phyloP scores from a whole-genome alignment of 331 rosid species.

The Arachis monticola region DNA sequence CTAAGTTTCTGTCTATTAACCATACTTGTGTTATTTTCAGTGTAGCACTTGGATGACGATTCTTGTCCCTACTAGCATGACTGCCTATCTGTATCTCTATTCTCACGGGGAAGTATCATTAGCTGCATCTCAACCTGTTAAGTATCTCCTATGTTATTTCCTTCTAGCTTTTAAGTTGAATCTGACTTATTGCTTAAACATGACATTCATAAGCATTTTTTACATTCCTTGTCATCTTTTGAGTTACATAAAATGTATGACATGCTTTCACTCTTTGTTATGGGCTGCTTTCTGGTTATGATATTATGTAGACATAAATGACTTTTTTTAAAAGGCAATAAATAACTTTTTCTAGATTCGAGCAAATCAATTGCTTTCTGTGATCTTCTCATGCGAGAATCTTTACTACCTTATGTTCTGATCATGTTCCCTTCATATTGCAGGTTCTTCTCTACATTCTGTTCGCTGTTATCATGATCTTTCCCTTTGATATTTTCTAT shows the following conservation, averaged over 20 bases:
- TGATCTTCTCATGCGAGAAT: slow-evolving; percentile 28
- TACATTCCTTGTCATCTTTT: slow-evolving; percentile 21
- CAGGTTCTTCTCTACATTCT: slow-evolving; percentile 94
- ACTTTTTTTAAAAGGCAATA: slow-evolving; percentile 18
- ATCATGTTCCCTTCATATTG: slow-evolving; percentile 45
- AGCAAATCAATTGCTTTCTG: slow-evolving; percentile 25
- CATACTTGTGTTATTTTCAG: slow-evolving; percentile 60
- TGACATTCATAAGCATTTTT: slow-evolving; percentile 28
- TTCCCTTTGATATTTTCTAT: slow-evolving; percentile 95
- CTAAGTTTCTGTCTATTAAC: slow-evolving; percentile 28
- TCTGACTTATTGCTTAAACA: slow-evolving; percentile 22
- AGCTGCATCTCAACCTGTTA: slow-evolving; percentile 99
- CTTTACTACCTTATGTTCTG: slow-evolving; percentile 36
- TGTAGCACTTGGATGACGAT: slow-evolving; percentile 99
- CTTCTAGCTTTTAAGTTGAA: slow-evolving; percentile 35
- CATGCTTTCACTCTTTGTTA: slow-evolving; percentile 10
- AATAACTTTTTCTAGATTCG: slow-evolving; percentile 19
- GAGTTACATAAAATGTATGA: slow-evolving; percentile 1
- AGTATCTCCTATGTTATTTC: slow-evolving; percentile 70
- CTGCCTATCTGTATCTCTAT: slow-evolving; percentile 95
- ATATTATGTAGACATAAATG: slow-evolving; percentile 21
- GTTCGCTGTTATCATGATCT: slow-evolving; percentile 73
- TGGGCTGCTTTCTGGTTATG: not conserved
- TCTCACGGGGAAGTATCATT: slow-evolving; percentile 96
- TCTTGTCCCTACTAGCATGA: slow-evolving; percentile 95